Evolutionary conservation across 2,329 filamentous ascomycete species (phyloP).

Genomic region (Fusarium paranaense): DNA sequence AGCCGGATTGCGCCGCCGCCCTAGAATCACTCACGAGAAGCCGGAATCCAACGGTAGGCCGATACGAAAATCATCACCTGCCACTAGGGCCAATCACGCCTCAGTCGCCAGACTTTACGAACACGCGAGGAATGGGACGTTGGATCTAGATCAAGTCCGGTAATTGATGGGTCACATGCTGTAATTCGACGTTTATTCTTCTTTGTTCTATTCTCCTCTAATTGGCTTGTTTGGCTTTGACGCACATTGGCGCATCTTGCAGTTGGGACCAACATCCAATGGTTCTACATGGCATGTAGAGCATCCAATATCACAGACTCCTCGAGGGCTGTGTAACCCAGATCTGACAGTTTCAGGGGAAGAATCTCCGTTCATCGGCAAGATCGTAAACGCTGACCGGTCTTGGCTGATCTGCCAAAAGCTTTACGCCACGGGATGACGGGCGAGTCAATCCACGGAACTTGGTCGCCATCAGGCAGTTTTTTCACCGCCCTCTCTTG

Average conservation of each 20-base stretch:
- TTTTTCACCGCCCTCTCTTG: neutral
- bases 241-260: constrained; percentile 4
- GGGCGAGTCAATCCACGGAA: constrained; percentile 6
- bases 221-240: constrained; percentile 6
- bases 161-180: neutral
- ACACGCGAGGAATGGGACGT: constrained; percentile 12
- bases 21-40: neutral
- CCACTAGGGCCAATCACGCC: neutral
- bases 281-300: neutral
- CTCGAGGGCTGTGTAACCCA: constrained; percentile 7
- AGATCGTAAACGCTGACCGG: constrained; percentile 8
- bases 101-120: neutral
- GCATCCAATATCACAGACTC: constrained; percentile 1
- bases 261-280: neutral
- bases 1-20: neutral
- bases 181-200: neutral
- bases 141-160: neutral
- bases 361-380: neutral
- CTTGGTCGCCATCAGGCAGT: constrained; percentile 11
- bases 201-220: neutral
- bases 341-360: constrained; percentile 13
- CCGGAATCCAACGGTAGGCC: constrained; percentile 7
- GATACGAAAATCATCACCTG: constrained; percentile 5
- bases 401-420: constrained; percentile 5
- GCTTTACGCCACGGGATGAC: constrained; percentile 20